A percentile compares a stretch with the other conserved stretches of the same genome.
Conservation (phyloP, 176 grass and related monocot genomes). For the Poa annua region DNA sequence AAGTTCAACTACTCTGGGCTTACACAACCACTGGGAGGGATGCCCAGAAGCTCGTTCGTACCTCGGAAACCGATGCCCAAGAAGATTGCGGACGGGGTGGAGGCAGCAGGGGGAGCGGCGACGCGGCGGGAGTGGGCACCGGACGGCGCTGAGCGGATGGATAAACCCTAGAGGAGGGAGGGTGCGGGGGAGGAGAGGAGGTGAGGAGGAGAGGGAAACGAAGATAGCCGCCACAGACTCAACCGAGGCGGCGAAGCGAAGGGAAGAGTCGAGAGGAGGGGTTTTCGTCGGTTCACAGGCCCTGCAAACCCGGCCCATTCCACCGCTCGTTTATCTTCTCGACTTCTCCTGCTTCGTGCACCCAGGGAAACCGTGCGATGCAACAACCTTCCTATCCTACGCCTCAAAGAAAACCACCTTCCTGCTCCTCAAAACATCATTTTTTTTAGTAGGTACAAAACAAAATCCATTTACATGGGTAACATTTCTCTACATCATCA, state of each 20-base stretch:
- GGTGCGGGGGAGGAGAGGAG: background rate
- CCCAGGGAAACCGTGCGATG: background rate
- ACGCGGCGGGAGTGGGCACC: background rate
- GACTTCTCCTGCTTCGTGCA: conserved; percentile 29
- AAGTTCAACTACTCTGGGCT: background rate
- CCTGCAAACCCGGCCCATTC: conserved; percentile 73
- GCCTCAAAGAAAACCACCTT: no score
- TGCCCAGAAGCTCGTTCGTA: background rate
- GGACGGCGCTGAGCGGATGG: background rate
- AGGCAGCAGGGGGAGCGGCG: background rate
- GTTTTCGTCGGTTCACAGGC: conserved; percentile 59
- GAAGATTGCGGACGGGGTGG: background rate
- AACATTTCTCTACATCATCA: no score
- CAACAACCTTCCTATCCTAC: background rate
- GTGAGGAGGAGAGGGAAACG: conserved; percentile 32
- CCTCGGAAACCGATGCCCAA: background rate
- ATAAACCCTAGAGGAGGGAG: conserved; percentile 74
- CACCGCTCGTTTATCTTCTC: conserved; percentile 47
- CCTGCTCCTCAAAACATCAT: no score
- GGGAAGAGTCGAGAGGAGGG: conserved; percentile 14
- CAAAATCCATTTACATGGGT: no score
- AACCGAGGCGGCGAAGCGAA: conserved; percentile 23
- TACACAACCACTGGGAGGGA: background rate
- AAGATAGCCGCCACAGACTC: conserved; percentile 72
- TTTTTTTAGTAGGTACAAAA: no score